These are phyloP conservation scores for Hanseniaspora sp. DNA, from an alignment of 1,139 yeast species.

Conservation along the genomic window DNA sequence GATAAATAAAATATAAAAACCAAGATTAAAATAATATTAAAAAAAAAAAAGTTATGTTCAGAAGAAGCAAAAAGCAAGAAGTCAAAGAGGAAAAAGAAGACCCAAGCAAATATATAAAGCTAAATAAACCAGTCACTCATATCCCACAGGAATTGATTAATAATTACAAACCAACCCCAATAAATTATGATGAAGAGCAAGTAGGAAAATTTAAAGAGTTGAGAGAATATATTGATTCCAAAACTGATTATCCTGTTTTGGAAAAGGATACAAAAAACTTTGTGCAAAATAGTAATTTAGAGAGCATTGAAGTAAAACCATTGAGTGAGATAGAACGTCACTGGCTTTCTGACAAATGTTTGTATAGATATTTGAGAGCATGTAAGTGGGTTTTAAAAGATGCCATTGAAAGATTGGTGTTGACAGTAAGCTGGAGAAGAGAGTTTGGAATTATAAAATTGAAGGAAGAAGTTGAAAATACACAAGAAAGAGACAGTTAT, in stretches of 20 bases:
- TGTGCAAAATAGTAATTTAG: not conserved
- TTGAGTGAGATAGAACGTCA: constrained; percentile 58
- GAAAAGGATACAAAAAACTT: constrained; percentile 6
- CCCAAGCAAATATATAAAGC: not conserved
- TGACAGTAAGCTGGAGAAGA: constrained; percentile 80
- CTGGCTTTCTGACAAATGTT: constrained; percentile 85
- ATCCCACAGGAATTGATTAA: not conserved
- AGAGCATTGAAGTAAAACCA: constrained; percentile 25
- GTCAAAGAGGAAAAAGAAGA: constrained; percentile 1
- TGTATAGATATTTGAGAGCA: constrained; percentile 77
- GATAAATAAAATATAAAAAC: not conserved
- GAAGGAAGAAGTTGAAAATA: constrained; percentile 37
- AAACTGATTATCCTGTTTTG: not conserved
- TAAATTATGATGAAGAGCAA: constrained; percentile 35
- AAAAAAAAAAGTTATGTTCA: not conserved
- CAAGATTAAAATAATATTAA: not conserved
- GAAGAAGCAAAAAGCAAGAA: constrained; percentile 7
- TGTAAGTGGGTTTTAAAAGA: constrained; percentile 73
- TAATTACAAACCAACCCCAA: constrained; percentile 23
- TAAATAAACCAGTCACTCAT: not conserved
- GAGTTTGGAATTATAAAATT: constrained; percentile 67
- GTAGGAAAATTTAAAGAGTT: constrained; percentile 29
- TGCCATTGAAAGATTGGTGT: constrained; percentile 61
- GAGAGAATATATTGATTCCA: constrained; percentile 18
- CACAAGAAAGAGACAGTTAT: constrained; percentile 9